These are phyloP conservation scores for Tricholoma terreum DNA, from an alignment of 768 basidiomycete genomes.

Conservation along the genomic window DNA sequence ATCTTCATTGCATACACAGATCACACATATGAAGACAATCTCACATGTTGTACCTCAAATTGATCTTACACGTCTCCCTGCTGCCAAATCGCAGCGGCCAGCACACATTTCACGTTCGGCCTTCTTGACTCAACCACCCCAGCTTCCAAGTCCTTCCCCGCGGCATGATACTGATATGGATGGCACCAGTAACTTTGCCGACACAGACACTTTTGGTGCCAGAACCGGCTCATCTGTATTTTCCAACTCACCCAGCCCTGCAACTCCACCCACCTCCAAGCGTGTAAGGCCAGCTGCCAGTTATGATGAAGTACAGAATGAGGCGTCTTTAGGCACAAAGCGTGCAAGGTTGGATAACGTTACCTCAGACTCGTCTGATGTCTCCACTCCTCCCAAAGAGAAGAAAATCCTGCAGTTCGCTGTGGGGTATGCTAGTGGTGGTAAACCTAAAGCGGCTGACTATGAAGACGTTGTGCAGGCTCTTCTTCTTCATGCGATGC, in stretches of 20 bases:
- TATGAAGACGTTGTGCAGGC: neutral
- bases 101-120: neutral
- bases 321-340: neutral
- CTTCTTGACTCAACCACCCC: too few species aligned
- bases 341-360: neutral
- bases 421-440: neutral
- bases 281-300: neutral
- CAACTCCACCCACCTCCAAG: neutral
- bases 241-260: too few species aligned
- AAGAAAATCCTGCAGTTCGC: neutral
- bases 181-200: neutral
- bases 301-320: neutral
- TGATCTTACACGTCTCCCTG: neutral
- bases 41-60: neutral
- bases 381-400: neutral
- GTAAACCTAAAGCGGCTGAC: neutral
- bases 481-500: neutral
- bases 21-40: too few species aligned
- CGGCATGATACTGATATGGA: too few species aligned
- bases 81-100: neutral
- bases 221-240: neutral
- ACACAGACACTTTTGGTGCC: neutral
- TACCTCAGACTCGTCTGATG: neutral
- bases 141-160: too few species aligned
- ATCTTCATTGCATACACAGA: too few species aligned